Evolutionary conservation across 306 rosid genomes (phyloP), one percentile per base, ranked within the genome.

Genomic region (Pyrus betulifolia): DNA sequence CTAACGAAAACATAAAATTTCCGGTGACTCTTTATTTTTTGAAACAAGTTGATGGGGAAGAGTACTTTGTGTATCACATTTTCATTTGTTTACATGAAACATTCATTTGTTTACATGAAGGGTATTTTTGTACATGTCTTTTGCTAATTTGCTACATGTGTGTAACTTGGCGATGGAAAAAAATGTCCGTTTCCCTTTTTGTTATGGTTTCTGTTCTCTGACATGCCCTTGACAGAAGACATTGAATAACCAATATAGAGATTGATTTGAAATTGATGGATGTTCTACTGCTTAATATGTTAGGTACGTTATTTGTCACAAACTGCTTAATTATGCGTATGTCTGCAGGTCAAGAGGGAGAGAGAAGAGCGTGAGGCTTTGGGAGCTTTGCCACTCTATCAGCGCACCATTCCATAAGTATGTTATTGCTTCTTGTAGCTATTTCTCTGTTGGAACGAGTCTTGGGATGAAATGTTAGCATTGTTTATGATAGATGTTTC

Each of bases 351-450:
- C 81, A 95, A 95, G 90, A 87, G 46, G 81, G 99, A 95, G 84
- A 91, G 74, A 60, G 88, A 87, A 66, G 99, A 95, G 84, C 97
- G 97, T 11, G 97, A 89, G 76, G 87, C 92, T 67, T 89, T 95
- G 90, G 97, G 99, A 84, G 99, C 92, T 70, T 85, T 95, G 84
- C 99, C 97, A 15, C 86, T 95, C 22, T 92, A 88, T 80, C 97
- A 92, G 83, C 90, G 97, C 67, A 84, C 96, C 84, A 77, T 95
- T 86, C 97, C 99, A 42, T 95, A 70, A 90, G 81, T 83, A 84
- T 77, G 51, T 67, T 54, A 1, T 60, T 74, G 69, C 59, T 25
- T 58, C 66, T 40, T 80, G 78, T 83, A 76, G 79, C 79, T 87
- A 80, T 76, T 79, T 51, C 71, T 81, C 61, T 74, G 76, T 30